Percentiles rank a stretch among this genome's conserved stretches.
Evolutionary conservation across 208 protist genomes (phyloP).

Genomic region (Trypanosoma avium): DNA sequence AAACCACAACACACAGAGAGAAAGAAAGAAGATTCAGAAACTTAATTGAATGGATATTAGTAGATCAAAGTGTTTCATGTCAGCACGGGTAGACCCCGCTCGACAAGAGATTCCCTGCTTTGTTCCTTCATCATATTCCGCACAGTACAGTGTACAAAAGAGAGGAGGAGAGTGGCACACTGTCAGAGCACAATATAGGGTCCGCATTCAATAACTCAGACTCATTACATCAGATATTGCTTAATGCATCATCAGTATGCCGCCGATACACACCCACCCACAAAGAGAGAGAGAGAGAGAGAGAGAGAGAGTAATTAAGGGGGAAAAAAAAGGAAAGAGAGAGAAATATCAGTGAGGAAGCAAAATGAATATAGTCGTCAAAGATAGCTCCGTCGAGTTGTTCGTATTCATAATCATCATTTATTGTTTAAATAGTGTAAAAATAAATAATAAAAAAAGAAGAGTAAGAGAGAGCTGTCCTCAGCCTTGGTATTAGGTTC

Average conservation of each 20-base stretch:
- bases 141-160: background rate
- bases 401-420: background rate
- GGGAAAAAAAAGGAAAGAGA: background rate
- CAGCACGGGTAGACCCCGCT: slow-evolving; percentile 8
- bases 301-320: background rate
- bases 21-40: background rate
- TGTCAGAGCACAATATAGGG: slow-evolving; percentile 1
- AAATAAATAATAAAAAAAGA: background rate
- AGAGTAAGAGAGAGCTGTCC: background rate
- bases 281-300: background rate
- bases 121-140: slow-evolving; percentile 12
- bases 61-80: slow-evolving; percentile 24
- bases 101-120: slow-evolving; percentile 26
- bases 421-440: background rate
- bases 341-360: slow-evolving; percentile 7
- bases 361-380: slow-evolving; percentile 3
- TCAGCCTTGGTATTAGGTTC: slow-evolving; percentile 33
- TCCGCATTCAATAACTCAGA: slow-evolving; percentile 9
- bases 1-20: background rate
- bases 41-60: slow-evolving; percentile 18
- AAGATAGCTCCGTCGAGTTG: slow-evolving; percentile 1
- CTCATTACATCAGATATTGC: slow-evolving; percentile 24
- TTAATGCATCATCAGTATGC: slow-evolving; percentile 1
- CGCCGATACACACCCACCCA: background rate
- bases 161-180: background rate